Percentiles rank a stretch among this genome's conserved stretches.
These are phyloP conservation scores for Kwoniella bestiolae DNA, from an alignment of 768 basidiomycete genomes.

Conservation along the genomic window DNA sequence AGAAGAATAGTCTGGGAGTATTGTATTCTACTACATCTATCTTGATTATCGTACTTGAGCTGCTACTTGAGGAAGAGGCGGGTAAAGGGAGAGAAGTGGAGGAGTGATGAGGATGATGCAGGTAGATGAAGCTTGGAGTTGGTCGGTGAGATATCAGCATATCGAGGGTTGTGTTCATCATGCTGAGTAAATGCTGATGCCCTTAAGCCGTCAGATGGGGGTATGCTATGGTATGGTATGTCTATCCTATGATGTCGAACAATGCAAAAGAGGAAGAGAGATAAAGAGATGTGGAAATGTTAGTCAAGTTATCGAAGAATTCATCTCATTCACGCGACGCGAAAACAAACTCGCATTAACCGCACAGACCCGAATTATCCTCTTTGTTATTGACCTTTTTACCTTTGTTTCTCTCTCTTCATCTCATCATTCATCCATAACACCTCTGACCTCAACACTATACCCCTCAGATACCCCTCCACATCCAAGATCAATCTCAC, in stretches of 20 bases:
- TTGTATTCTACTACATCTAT: constrained; percentile 39
- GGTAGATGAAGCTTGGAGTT: constrained; percentile 51
- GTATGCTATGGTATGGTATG: too few relatives aligned
- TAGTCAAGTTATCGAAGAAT: neutral
- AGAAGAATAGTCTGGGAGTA: constrained; percentile 37
- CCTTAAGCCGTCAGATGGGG: too few relatives aligned
- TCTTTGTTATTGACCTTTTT: neutral
- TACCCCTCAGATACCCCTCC: neutral
- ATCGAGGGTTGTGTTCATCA: constrained; percentile 22
- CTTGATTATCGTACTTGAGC: neutral
- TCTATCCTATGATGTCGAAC: neutral
- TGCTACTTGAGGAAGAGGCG: neutral
- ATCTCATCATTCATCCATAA: neutral
- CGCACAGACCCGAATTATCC: neutral
- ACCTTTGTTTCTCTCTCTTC: neutral
- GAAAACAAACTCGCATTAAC: neutral
- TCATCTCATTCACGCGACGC: neutral
- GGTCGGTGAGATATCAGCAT: constrained; percentile 29
- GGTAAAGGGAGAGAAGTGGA: constrained; percentile 21
- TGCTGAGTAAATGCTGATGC: too few relatives aligned
- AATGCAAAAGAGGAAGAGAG: neutral
- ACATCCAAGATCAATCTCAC: neutral
- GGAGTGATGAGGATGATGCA: constrained; percentile 55
- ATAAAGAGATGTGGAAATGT: too few relatives aligned
- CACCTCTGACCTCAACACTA: neutral